phyloP scores from a whole-genome alignment of 768 basidiomycete species.

The Boletus patriciae region DNA sequence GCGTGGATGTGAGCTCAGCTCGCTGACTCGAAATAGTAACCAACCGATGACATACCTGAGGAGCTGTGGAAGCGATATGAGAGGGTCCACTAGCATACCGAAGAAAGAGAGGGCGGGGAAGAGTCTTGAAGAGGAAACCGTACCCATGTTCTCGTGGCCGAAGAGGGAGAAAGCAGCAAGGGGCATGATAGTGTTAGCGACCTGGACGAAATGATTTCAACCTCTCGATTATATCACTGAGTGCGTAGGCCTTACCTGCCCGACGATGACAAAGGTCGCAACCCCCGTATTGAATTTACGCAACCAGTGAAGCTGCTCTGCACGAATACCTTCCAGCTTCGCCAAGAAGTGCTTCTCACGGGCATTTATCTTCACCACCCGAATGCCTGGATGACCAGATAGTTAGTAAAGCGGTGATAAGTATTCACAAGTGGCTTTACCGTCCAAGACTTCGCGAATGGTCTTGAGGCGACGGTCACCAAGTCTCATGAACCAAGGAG shows the following conservation, averaged over 20 bases:
- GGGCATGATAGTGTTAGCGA: slow-evolving; percentile 32
- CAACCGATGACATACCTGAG: slow-evolving; percentile 20
- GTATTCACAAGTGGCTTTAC: slow-evolving; percentile 4
- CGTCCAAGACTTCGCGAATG: slow-evolving; percentile 30
- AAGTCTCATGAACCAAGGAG: slow-evolving; percentile 28
- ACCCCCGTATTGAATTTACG: slow-evolving; percentile 25
- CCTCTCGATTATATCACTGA: neutral
- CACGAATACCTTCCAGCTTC: slow-evolving; percentile 25
- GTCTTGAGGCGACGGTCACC: slow-evolving; percentile 31
- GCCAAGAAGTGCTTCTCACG: slow-evolving; percentile 25
- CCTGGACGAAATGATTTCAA: slow-evolving; percentile 12
- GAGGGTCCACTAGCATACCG: slow-evolving; percentile 33
- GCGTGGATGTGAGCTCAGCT: neutral
- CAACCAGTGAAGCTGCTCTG: slow-evolving; percentile 26
- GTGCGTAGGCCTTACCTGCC: slow-evolving; percentile 15
- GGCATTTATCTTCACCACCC: slow-evolving; percentile 30
- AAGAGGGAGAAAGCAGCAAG: slow-evolving; percentile 34
- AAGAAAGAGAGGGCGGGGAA: slow-evolving; percentile 35
- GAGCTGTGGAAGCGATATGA: slow-evolving; percentile 30
- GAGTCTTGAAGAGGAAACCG: slow-evolving; percentile 18
- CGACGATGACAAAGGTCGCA: slow-evolving; percentile 27
- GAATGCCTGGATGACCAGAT: slow-evolving; percentile 17
- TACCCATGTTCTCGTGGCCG: slow-evolving; percentile 28
- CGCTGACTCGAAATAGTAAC: too few species aligned
- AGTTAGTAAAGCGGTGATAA: neutral